These are phyloP conservation scores for Backusella circina DNA, from an alignment of 192 early-diverging fungal genomes.

Conservation along the genomic window DNA sequence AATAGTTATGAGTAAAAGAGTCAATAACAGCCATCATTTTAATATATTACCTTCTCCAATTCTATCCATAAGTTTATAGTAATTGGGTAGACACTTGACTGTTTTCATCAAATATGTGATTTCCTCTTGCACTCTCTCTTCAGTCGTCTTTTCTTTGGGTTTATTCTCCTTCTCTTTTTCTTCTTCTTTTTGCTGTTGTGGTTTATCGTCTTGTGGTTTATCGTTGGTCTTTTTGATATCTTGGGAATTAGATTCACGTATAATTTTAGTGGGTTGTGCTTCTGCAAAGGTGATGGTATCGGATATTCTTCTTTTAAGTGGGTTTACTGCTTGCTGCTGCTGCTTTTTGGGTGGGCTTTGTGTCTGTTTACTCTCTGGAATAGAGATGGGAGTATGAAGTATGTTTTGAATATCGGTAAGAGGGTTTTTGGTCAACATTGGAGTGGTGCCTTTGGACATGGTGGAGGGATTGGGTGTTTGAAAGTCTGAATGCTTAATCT, in stretches of 20 bases:
- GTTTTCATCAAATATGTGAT: conserved; percentile 13
- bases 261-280: not conserved
- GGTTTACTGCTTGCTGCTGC: not conserved
- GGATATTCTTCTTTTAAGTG: not conserved
- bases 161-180: not conserved
- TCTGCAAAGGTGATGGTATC: not conserved
- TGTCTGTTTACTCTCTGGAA: not conserved
- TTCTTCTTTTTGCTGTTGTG: not conserved
- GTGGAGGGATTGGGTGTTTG: not conserved
- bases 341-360: not conserved
- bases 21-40: not conserved
- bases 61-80: conserved; percentile 69
- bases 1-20: too few species aligned
- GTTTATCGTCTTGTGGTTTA: not conserved
- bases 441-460: not conserved
- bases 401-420: not conserved
- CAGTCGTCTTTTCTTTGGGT: not conserved
- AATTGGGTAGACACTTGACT: conserved; percentile 52
- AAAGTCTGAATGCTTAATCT: not conserved
- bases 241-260: not conserved
- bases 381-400: not conserved
- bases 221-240: not conserved
- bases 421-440: not conserved
- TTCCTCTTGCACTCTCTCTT: conserved; percentile 7
- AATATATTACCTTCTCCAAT: conserved; percentile 70